Evolutionary conservation across 495 filamentous ascomycete genomes (phyloP).

Genomic region (Hyphodiscus hymeniophilus): DNA sequence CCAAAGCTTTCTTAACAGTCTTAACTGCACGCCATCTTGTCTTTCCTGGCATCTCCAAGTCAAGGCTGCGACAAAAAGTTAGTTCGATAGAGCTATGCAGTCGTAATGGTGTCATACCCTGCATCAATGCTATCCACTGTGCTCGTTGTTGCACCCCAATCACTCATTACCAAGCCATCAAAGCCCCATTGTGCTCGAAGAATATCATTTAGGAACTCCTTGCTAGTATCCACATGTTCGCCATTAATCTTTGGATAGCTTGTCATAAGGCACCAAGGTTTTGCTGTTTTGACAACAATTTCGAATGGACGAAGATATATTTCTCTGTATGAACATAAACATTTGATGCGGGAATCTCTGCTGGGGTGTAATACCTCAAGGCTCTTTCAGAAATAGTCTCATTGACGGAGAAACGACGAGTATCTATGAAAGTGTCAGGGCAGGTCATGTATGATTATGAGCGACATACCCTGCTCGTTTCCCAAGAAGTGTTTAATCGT

Average conservation of each 20-base stretch:
- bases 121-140: slow-evolving; percentile 40
- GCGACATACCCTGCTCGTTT: slow-evolving; percentile 74
- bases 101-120: too few relatives aligned
- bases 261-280: slow-evolving; percentile 62
- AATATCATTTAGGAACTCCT: slow-evolving; percentile 44
- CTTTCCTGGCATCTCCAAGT: slow-evolving; percentile 55
- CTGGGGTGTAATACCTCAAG: not conserved
- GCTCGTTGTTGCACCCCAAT: slow-evolving; percentile 39
- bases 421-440: too few relatives aligned
- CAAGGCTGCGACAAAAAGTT: too few relatives aligned
- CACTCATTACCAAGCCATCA: slow-evolving; percentile 45
- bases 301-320: slow-evolving; percentile 59
- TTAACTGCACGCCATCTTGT: slow-evolving; percentile 36
- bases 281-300: too few relatives aligned
- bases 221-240: slow-evolving; percentile 40
- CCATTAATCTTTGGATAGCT: slow-evolving; percentile 56
- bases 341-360: slow-evolving; percentile 51
- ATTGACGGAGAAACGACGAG: slow-evolving; percentile 56
- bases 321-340: too few relatives aligned
- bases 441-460: too few relatives aligned
- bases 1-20: slow-evolving; percentile 30
- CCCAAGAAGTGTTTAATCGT: slow-evolving; percentile 71
- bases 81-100: too few relatives aligned
- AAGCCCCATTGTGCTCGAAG: slow-evolving; percentile 51
- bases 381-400: slow-evolving; percentile 59